These are phyloP conservation scores for Arthrobotrys sinensis DNA, from an alignment of 2,329 filamentous ascomycete species.

Conservation along the genomic window DNA sequence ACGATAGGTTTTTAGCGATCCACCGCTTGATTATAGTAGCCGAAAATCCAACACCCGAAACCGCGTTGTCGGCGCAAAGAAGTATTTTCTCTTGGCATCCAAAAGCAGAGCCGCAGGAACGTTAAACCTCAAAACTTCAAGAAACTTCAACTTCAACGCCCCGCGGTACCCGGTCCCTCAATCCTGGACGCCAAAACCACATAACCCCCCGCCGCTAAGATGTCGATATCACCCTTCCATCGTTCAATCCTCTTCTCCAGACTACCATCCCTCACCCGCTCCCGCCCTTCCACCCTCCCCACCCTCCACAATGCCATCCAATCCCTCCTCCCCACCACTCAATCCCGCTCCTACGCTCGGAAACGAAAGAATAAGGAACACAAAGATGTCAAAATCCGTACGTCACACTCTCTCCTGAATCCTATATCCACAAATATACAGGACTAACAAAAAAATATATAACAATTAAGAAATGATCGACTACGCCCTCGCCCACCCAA, in stretches of 20 bases:
- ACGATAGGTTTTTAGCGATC: too few relatives aligned
- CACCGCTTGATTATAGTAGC: too few relatives aligned
- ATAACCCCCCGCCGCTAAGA: conserved; percentile 4
- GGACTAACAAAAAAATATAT: not conserved
- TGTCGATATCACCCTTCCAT: conserved; percentile 60
- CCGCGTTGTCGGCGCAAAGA: conserved; percentile 31
- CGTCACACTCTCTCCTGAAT: not conserved
- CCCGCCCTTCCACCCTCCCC: conserved; percentile 38
- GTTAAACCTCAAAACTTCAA: not conserved
- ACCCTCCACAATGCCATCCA: conserved; percentile 43
- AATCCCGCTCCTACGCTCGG: conserved; percentile 48
- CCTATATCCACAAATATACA: not conserved
- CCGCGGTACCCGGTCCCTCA: not conserved
- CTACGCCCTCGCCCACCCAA: conserved; percentile 79
- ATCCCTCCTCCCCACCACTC: conserved; percentile 39
- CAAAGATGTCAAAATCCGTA: conserved; percentile 47
- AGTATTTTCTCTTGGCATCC: conserved; percentile 49
- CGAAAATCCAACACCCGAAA: conserved; percentile 33
- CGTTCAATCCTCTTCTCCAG: conserved; percentile 61
- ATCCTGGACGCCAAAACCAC: not conserved
- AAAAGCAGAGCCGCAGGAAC: conserved; percentile 11
- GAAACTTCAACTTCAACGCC: not conserved
- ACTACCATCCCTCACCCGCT: conserved; percentile 37
- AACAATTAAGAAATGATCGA: conserved; percentile 71
- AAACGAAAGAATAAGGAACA: conserved; percentile 34